Evolutionary conservation across 2,329 filamentous ascomycete genomes (phyloP).

Genomic region (Paraphaeosphaeria sporulosa): DNA sequence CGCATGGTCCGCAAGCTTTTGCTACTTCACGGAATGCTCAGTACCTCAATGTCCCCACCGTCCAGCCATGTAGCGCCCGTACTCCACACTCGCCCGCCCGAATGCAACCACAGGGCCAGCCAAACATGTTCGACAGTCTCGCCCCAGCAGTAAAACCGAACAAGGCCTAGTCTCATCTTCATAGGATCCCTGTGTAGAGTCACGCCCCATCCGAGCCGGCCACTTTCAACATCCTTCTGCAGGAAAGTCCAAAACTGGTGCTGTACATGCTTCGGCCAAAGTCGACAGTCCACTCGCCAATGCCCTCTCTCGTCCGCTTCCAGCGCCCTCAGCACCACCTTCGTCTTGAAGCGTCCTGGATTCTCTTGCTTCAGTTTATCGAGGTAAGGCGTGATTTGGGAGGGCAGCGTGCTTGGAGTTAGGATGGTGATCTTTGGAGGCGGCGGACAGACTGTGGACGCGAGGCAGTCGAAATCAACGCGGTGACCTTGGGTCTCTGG

Average conservation of each 20-base stretch:
- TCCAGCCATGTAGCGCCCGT: constrained; percentile 72
- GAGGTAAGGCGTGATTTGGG: constrained; percentile 38
- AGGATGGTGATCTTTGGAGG: constrained; percentile 29
- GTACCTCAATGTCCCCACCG: constrained; percentile 63
- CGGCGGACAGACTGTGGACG: constrained; percentile 36
- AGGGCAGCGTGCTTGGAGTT: constrained; percentile 30
- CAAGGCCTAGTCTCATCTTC: constrained; percentile 39
- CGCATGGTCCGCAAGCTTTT: neutral
- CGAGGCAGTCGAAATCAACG: constrained; percentile 32
- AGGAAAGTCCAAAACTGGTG: constrained; percentile 69
- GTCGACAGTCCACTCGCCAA: constrained; percentile 71
- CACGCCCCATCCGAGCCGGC: constrained; percentile 72
- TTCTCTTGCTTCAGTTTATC: constrained; percentile 38
- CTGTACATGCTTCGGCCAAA: constrained; percentile 61
- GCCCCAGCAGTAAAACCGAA: constrained; percentile 82
- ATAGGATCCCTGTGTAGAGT: constrained; percentile 57
- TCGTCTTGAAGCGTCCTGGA: constrained; percentile 43
- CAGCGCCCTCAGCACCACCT: constrained; percentile 56
- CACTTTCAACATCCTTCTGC: constrained; percentile 64
- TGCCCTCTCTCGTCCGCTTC: constrained; percentile 75
- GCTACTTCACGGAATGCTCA: constrained; percentile 54
- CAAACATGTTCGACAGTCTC: constrained; percentile 76
- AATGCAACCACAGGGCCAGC: constrained; percentile 76
- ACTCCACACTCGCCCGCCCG: constrained; percentile 66
- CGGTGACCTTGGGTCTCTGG: neutral